These are phyloP conservation scores for Leishmania braziliensis DNA, from an alignment of 208 protist genomes.

Conservation along the genomic window DNA sequence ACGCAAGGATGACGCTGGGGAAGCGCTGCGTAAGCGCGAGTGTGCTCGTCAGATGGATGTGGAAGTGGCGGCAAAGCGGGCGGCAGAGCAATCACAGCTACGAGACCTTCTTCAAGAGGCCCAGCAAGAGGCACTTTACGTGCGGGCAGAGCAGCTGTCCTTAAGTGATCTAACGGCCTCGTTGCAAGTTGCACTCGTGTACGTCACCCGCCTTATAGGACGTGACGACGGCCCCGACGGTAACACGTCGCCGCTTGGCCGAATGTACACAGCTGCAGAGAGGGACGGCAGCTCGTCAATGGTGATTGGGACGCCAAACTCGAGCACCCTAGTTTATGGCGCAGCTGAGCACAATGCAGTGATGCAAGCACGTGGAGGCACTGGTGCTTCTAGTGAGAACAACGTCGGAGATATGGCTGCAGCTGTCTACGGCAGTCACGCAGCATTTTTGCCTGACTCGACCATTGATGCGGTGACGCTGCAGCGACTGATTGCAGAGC, in stretches of 20 bases:
- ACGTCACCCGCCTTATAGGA: conserved; percentile 3
- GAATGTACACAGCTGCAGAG: not conserved
- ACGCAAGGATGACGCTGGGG: not conserved
- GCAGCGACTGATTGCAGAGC: conserved; percentile 16
- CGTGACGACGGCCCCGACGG: not conserved
- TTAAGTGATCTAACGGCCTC: conserved; percentile 12
- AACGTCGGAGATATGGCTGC: not conserved
- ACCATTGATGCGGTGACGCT: conserved; percentile 5
- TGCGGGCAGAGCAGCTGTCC: not conserved
- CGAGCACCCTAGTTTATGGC: conserved; percentile 11
- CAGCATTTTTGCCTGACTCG: not conserved
- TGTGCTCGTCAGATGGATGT: not conserved
- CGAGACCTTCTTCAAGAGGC: conserved; percentile 11
- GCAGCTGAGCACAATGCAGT: not conserved
- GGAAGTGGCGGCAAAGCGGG: not conserved
- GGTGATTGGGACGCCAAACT: not conserved
- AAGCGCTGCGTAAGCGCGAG: not conserved
- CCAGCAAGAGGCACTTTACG: conserved; percentile 1
- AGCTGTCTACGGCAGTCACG: not conserved
- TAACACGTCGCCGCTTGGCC: not conserved
- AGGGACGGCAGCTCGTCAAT: not conserved
- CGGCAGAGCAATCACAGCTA: conserved; percentile 3
- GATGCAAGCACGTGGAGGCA: not conserved
- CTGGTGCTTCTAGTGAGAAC: not conserved
- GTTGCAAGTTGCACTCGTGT: not conserved